These are phyloP conservation scores for Boletus eberwhitei DNA, from an alignment of 768 basidiomycete species.

Conservation along the genomic window DNA sequence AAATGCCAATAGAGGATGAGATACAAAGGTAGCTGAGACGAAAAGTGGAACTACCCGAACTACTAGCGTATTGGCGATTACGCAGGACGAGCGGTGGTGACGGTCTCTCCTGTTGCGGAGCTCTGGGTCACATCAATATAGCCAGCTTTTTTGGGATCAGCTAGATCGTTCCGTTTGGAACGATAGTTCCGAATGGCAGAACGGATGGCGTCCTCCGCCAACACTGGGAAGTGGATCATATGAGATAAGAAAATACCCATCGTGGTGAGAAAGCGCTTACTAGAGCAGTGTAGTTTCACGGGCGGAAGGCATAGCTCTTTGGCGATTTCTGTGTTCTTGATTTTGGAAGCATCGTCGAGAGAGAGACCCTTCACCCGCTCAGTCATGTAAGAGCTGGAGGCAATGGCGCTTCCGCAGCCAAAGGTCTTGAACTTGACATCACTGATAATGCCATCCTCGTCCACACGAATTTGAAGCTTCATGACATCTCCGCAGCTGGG, in stretches of 20 bases:
- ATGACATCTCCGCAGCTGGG: constrained; percentile 94
- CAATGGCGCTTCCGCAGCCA: constrained; percentile 97
- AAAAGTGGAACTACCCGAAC: background rate
- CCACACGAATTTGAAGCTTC: constrained; percentile 98
- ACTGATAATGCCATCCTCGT: constrained; percentile 90
- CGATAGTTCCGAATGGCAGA: constrained; percentile 97
- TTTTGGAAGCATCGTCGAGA: constrained; percentile 90
- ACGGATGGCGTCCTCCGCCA: constrained; percentile 98
- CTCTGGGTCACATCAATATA: constrained; percentile 71
- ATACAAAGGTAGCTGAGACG: background rate
- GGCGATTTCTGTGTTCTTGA: constrained; percentile 99
- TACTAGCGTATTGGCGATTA: constrained; percentile 20
- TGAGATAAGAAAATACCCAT: constrained; percentile 21
- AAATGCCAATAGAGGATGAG: constrained; percentile 11
- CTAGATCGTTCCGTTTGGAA: constrained; percentile 64
- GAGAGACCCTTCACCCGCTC: constrained; percentile 95
- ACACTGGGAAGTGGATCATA: constrained; percentile 50
- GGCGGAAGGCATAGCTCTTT: constrained; percentile 94
- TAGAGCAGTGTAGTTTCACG: constrained; percentile 94
- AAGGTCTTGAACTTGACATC: constrained; percentile 99
- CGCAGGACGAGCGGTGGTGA: constrained; percentile 48
- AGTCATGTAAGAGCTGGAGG: constrained; percentile 97
- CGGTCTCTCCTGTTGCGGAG: constrained; percentile 49
- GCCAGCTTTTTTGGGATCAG: constrained; percentile 53
- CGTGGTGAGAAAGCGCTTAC: constrained; percentile 43